Conservation (phyloP, 495 filamentous ascomycete genomes). For the Astrothelium macrocarpum region DNA sequence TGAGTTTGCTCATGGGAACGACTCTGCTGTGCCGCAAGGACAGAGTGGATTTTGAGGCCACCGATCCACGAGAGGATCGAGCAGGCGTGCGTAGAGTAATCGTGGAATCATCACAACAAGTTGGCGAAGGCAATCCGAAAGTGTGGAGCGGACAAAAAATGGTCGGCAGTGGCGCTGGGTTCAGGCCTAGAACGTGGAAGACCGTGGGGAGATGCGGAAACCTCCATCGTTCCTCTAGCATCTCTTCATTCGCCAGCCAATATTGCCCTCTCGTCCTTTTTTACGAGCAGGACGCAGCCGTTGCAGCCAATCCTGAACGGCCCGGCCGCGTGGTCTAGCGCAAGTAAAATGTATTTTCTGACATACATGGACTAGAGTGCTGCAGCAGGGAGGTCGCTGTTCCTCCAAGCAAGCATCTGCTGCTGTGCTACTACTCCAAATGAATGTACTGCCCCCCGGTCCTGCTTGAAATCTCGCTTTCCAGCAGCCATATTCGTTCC, state of each 20-base stretch:
- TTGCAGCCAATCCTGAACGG: neutral
- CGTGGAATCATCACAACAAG: no score
- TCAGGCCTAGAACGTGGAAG: neutral
- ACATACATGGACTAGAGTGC: neutral
- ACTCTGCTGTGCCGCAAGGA: no score
- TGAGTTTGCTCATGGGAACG: no score
- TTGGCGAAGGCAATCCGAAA: no score
- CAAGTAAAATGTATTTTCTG: neutral
- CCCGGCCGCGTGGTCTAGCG: neutral
- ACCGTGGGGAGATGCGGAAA: neutral
- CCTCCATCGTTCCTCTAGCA: neutral
- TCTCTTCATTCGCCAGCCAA: neutral
- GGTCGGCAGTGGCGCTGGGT: neutral
- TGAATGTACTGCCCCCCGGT: neutral
- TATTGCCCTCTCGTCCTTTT: neutral
- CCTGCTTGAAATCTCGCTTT: neutral
- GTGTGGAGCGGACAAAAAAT: no score
- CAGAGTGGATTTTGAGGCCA: no score
- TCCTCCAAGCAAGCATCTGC: neutral
- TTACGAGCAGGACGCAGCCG: neutral
- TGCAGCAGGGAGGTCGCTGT: constrained; percentile 1
- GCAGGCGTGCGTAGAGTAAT: no score
- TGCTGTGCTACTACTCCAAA: neutral
- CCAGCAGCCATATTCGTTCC: neutral
- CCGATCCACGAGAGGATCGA: no score